Evolutionary conservation across 805 yeast species (phyloP).

Genomic region (Saccharomycopsis fodiens): DNA sequence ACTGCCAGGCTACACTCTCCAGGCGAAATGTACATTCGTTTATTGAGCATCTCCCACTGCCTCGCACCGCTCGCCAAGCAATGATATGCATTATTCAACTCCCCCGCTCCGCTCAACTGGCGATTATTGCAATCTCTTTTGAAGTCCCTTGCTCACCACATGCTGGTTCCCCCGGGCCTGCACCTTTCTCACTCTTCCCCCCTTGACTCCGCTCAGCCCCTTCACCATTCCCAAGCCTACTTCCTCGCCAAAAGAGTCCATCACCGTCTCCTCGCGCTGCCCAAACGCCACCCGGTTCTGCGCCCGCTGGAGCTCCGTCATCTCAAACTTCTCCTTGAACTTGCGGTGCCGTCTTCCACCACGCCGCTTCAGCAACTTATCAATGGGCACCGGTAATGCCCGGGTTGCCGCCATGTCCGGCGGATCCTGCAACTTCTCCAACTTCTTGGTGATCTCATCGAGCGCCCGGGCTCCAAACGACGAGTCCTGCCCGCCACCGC

Average conservation of each 20-base stretch:
- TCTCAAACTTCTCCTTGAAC: slow-evolving; percentile 69
- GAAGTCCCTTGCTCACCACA: slow-evolving; percentile 6
- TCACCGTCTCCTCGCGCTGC: slow-evolving; percentile 51
- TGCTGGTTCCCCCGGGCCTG: background rate
- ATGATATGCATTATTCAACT: too few relatives aligned
- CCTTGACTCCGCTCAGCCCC: slow-evolving; percentile 21
- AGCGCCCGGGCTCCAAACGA: slow-evolving; percentile 51
- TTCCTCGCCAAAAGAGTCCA: slow-evolving; percentile 71
- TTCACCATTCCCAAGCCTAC: slow-evolving; percentile 73
- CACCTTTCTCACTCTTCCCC: slow-evolving; percentile 9
- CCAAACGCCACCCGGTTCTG: slow-evolving; percentile 86
- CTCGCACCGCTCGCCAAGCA: too few relatives aligned
- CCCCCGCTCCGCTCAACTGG: too few relatives aligned
- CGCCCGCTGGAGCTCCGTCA: slow-evolving; percentile 74
- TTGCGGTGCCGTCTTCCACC: slow-evolving; percentile 81
- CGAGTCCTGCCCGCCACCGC: slow-evolving; percentile 37
- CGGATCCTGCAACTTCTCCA: slow-evolving; percentile 69
- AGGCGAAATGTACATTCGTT: too few relatives aligned
- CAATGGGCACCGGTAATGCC: slow-evolving; percentile 69
- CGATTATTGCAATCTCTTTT: background rate
- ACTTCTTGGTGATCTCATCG: slow-evolving; percentile 50
- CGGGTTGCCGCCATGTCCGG: slow-evolving; percentile 57
- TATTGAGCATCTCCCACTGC: too few relatives aligned
- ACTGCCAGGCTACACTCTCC: too few relatives aligned
- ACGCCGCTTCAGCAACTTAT: slow-evolving; percentile 69